Evolutionary conservation across 352 stramenopile genomes (phyloP).

Genomic region (Aphanomyces euteiches): DNA sequence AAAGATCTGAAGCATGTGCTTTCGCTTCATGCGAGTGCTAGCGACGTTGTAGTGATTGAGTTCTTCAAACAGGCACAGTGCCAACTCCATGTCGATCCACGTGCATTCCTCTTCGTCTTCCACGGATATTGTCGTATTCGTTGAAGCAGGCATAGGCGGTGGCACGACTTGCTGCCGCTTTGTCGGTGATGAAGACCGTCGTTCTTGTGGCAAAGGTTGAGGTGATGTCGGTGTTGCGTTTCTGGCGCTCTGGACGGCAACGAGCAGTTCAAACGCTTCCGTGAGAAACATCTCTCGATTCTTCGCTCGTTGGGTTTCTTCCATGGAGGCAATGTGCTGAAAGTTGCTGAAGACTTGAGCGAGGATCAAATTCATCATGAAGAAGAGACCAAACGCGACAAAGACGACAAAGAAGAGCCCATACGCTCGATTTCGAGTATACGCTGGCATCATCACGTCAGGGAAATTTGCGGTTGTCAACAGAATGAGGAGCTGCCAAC

Average conservation of each 20-base stretch:
- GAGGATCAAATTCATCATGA: slow-evolving; percentile 80
- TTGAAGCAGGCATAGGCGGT: not conserved
- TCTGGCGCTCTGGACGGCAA: not conserved
- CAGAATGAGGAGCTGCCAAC: slow-evolving; percentile 60
- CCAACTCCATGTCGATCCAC: slow-evolving; percentile 37
- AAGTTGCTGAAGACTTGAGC: slow-evolving; percentile 72
- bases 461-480: slow-evolving; percentile 81
- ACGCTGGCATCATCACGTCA: slow-evolving; percentile 75
- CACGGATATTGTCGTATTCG: not conserved
- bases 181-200: slow-evolving; percentile 38
- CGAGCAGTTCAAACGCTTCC: slow-evolving; percentile 44
- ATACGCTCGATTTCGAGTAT: slow-evolving; percentile 40
- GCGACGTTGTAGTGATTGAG: slow-evolving; percentile 31
- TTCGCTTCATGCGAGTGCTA: slow-evolving; percentile 13
- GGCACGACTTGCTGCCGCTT: slow-evolving; percentile 32
- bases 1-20: slow-evolving; percentile 33
- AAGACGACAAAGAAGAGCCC: slow-evolving; percentile 71
- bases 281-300: slow-evolving; percentile 39
- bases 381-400: slow-evolving; percentile 61
- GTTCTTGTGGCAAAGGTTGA: slow-evolving; percentile 39
- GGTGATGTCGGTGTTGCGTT: slow-evolving; percentile 30
- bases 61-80: slow-evolving; percentile 46
- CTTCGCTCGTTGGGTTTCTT: slow-evolving; percentile 38
- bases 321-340: slow-evolving; percentile 31
- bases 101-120: slow-evolving; percentile 46